A percentile compares a stretch with the other conserved stretches of the same genome.
phyloP scores from a whole-genome alignment of 1,284 basidiomycete species.

The Pascua sp. region DNA sequence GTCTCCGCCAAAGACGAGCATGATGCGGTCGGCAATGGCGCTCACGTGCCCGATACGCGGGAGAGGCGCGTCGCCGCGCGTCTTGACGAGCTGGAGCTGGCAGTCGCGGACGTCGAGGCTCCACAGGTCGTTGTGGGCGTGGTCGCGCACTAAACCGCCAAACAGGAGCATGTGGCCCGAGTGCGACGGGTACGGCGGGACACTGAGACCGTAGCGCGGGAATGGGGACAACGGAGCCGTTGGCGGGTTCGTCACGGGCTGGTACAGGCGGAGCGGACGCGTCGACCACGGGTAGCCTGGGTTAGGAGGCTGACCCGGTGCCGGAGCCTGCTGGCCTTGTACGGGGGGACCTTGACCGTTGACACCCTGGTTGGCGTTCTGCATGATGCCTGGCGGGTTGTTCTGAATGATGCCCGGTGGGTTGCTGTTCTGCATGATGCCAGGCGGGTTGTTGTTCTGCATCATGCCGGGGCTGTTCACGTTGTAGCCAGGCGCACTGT shows the following conservation, averaged over 20 bases:
- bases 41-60: conserved; percentile 93
- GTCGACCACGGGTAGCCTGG: conserved; percentile 29
- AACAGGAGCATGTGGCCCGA: conserved; percentile 93
- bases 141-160: conserved; percentile 90
- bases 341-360: background rate
- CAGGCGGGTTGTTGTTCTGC: too few relatives aligned
- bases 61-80: conserved; percentile 82
- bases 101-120: conserved; percentile 77
- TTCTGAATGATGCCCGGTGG: too few relatives aligned
- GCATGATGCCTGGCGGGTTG: too few relatives aligned
- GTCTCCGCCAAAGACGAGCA: conserved; percentile 98
- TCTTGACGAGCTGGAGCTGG: conserved; percentile 74
- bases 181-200: conserved; percentile 76
- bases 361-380: too few relatives aligned
- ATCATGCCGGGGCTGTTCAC: too few relatives aligned
- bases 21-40: conserved; percentile 89
- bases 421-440: too few relatives aligned
- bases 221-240: conserved; percentile 60
- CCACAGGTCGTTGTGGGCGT: conserved; percentile 91
- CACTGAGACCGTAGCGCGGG: conserved; percentile 93
- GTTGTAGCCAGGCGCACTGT: too few relatives aligned
- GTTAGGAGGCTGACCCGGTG: conserved; percentile 3
- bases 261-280: conserved; percentile 17
- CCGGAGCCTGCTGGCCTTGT: background rate
- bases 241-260: conserved; percentile 26